phyloP scores from a whole-genome alignment of 2,329 filamentous ascomycete species.

The Clarireedia hainanense region DNA sequence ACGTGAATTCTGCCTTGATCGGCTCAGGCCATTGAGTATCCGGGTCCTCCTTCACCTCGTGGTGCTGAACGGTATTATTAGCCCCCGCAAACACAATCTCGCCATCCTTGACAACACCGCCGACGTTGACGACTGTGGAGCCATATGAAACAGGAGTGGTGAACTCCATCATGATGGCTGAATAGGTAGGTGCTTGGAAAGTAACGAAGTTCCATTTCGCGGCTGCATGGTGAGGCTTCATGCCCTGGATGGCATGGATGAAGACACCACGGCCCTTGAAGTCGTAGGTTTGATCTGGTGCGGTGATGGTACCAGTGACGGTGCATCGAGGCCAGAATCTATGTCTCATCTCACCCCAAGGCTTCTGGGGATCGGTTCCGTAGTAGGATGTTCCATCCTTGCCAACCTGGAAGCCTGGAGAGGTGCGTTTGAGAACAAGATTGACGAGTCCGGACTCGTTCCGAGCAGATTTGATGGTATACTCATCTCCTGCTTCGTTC shows the following conservation, averaged over 20 bases:
- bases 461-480: constrained; percentile 83
- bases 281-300: constrained; percentile 71
- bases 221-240: constrained; percentile 97
- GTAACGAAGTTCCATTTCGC: constrained; percentile 88
- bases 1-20: constrained; percentile 63
- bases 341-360: constrained; percentile 91
- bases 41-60: constrained; percentile 59
- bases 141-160: constrained; percentile 92
- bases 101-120: constrained; percentile 72
- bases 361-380: constrained; percentile 78
- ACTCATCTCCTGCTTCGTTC: constrained; percentile 72
- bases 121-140: constrained; percentile 73
- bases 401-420: constrained; percentile 79
- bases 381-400: constrained; percentile 77
- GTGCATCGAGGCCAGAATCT: constrained; percentile 87
- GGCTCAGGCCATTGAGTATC: constrained; percentile 89
- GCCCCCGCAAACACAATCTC: constrained; percentile 69
- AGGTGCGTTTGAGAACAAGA: constrained; percentile 64
- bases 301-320: constrained; percentile 77
- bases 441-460: constrained; percentile 79
- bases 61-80: constrained; percentile 61
- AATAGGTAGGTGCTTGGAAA: constrained; percentile 82
- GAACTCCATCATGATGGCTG: constrained; percentile 91
- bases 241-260: constrained; percentile 83
- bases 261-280: constrained; percentile 75